Evolutionary conservation across 176 grass and related monocot species (phyloP).

Genomic region (Chloris gayana): DNA sequence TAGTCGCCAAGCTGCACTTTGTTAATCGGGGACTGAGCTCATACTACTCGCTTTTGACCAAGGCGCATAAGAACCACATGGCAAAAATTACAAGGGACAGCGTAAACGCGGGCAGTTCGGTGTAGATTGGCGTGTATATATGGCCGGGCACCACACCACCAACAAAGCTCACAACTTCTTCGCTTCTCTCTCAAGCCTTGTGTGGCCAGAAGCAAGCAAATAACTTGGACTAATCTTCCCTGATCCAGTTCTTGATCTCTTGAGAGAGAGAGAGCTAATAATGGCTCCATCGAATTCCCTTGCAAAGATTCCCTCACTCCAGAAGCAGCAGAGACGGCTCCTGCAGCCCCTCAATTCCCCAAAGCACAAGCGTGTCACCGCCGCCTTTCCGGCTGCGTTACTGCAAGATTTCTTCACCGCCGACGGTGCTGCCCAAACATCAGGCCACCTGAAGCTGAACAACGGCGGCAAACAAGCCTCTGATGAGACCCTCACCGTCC

Average conservation of each 20-base stretch:
- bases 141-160: background rate
- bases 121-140: background rate
- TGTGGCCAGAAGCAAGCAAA: background rate
- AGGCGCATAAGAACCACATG: background rate
- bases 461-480: constrained; percentile 3
- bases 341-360: background rate
- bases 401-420: constrained; percentile 6
- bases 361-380: constrained; percentile 9
- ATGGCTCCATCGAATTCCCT: background rate
- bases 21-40: no score
- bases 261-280: background rate
- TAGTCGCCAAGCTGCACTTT: no score
- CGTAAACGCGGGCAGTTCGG: no score
- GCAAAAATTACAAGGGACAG: no score
- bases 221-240: background rate
- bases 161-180: background rate
- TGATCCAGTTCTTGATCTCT: background rate
- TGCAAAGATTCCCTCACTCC: background rate
- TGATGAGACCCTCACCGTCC: constrained; percentile 75
- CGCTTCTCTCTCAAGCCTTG: background rate
- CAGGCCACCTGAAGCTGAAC: background rate
- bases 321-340: background rate
- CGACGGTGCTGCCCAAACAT: background rate
- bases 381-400: background rate
- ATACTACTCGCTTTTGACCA: background rate